Base-by-base conservation (phyloP, 441 rosid genomes). In the Geranium incanum region DNA sequence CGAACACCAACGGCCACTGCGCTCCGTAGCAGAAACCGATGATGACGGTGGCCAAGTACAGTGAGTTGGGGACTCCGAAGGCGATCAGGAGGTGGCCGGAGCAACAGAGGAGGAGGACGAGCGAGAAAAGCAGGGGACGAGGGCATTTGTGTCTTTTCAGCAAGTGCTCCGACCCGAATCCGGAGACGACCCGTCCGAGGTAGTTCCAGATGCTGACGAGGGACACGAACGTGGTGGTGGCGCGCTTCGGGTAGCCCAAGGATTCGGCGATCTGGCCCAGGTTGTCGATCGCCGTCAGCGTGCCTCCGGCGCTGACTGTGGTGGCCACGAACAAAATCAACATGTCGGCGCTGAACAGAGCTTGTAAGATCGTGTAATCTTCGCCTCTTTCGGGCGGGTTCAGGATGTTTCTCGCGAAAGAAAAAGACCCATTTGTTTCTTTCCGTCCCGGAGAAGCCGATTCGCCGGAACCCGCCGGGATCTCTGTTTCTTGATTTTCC, bases 11-110 rank as follows among this genome's bases (percentile, higher is more conserved):
- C 60, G 43, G 43, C 43, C 43, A 38, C 7, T 90, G 92, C 16
- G 90, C 93, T 0, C 93, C 96, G 6, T 87, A 88, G 72, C 92
- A 89, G 60, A 89, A 92, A 48, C 97, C 97, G 16, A 88, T 88
- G 18, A 92, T 82, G 4, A 88, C 68, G 0, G 92, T 86, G 13
- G 96, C 89, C 0, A 77, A 68, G 64, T 89, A 89, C 8, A 92
- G 83, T 84, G 84, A 90, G 19, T 90, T 90, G 0, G 89, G 73
- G n/a, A 75, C 68, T 0, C 93, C 93, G 73, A 90, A 90, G 16
- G 93, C 92, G 0, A 86, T 86, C 6, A 91, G 73, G 5, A 88
- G 73, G 77, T 89, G 94, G 9, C 96, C 96, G 0, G 76, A 75
- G 39, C 92, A 87, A 0, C 92, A 85, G 18, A 92, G 5, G 4